Evolutionary conservation across 2,329 filamentous ascomycete genomes (phyloP).

Genomic region (Colletotrichum higginsianum): DNA sequence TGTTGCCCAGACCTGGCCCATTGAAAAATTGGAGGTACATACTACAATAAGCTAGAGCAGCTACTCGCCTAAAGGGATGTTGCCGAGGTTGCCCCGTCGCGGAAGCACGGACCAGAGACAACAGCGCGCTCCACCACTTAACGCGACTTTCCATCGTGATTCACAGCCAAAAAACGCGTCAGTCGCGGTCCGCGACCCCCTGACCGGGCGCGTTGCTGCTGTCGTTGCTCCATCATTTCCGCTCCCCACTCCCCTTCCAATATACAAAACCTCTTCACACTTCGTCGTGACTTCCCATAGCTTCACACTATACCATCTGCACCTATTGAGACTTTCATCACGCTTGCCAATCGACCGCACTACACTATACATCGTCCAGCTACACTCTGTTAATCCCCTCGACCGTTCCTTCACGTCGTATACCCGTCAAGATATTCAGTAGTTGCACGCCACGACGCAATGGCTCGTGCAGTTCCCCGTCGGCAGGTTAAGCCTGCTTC

Average conservation of each 20-base stretch:
- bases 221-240: conserved; percentile 34
- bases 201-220: conserved; percentile 35
- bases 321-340: neutral
- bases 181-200: conserved; percentile 33
- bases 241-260: conserved; percentile 39
- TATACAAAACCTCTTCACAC: conserved; percentile 39
- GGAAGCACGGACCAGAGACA: conserved; percentile 22
- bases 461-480: conserved; percentile 41
- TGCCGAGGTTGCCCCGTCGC: conserved; percentile 30
- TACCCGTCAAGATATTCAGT: conserved; percentile 1
- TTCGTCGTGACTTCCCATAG: conserved; percentile 25
- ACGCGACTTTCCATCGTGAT: conserved; percentile 37
- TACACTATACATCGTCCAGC: neutral
- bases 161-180: conserved; percentile 32
- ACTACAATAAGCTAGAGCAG: no score
- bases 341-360: conserved; percentile 17
- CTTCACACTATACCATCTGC: conserved; percentile 10
- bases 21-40: neutral
- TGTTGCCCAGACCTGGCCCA: conserved; percentile 4
- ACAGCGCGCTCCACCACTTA: conserved; percentile 33
- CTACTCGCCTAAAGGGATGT: neutral
- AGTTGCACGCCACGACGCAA: conserved; percentile 33
- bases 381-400: neutral
- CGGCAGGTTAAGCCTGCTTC: conserved; percentile 40
- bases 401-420: neutral